Percentiles rank a stretch among this genome's conserved stretches.
Evolutionary conservation across 169 alveolate genomes (phyloP).

Genomic region (Plasmodium inui): DNA sequence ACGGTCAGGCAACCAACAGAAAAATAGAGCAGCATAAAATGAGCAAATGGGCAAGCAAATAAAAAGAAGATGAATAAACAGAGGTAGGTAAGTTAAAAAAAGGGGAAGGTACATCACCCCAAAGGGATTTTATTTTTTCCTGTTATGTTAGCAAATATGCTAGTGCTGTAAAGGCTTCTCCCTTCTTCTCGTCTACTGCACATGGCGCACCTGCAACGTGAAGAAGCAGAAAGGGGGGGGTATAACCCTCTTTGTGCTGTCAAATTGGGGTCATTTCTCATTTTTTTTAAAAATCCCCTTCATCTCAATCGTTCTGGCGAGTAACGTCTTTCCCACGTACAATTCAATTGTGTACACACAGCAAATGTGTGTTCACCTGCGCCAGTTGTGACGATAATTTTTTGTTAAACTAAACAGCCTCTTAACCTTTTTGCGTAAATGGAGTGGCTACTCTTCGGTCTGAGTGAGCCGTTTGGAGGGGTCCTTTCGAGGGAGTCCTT

Average conservation of each 20-base stretch:
- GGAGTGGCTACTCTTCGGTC: neutral
- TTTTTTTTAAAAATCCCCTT: neutral
- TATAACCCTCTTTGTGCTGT: neutral
- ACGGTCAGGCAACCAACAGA: neutral
- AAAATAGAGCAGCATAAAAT: neutral
- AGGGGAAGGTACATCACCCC: neutral
- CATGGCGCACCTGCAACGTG: neutral
- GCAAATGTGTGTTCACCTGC: neutral
- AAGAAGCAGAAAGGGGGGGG: neutral
- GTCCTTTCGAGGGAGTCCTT: too few species aligned
- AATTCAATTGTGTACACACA: neutral
- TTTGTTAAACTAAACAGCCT: neutral
- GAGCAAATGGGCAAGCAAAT: neutral
- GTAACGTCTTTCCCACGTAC: neutral
- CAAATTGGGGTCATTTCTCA: neutral
- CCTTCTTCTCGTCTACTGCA: neutral
- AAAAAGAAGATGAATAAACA: neutral
- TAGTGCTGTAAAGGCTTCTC: neutral
- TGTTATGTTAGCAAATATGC: neutral
- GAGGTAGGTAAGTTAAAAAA: neutral
- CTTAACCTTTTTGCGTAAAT: neutral
- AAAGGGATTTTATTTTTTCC: neutral
- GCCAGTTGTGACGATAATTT: neutral
- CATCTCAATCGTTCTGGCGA: neutral
- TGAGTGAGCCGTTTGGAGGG: neutral